phyloP scores from a whole-genome alignment of 139 green algal genomes.

The Astrephomene gubernaculifera region DNA sequence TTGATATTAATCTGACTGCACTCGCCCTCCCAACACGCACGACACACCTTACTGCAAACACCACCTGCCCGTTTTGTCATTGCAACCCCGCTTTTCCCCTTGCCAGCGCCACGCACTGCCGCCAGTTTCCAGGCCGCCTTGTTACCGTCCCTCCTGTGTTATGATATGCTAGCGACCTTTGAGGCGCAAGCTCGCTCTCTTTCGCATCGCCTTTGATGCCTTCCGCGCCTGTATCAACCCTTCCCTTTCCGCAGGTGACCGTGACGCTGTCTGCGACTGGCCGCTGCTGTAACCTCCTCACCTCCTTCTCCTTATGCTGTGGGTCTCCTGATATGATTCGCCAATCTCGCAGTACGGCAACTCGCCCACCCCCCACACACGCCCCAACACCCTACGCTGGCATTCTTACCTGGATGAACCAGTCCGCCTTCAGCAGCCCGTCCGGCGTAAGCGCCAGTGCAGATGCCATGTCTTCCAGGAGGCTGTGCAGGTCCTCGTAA shows the following conservation, averaged over 20 bases:
- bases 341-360: conserved; percentile 6
- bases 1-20: no score
- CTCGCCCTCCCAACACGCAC: no score
- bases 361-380: background rate
- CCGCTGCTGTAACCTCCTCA: background rate
- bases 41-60: no score
- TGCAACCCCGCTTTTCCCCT: background rate
- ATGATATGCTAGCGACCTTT: conserved; percentile 4
- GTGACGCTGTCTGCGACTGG: no score
- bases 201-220: background rate
- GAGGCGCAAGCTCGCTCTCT: background rate
- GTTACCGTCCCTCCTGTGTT: background rate
- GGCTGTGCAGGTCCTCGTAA: background rate
- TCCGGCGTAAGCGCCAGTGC: conserved; percentile 20
- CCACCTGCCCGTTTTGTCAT: background rate
- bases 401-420: conserved; percentile 13
- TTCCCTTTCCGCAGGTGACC: conserved; percentile 1
- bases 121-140: background rate
- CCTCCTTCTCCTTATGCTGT: background rate
- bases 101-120: background rate
- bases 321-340: conserved; percentile 1
- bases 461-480: conserved; percentile 1
- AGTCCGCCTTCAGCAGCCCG: conserved; percentile 16
- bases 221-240: background rate
- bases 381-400: background rate